Evolutionary conservation across 352 stramenopile species (phyloP), one percentile per base, ranked within the genome.

Genomic region (Phytophthora brassicae): DNA sequence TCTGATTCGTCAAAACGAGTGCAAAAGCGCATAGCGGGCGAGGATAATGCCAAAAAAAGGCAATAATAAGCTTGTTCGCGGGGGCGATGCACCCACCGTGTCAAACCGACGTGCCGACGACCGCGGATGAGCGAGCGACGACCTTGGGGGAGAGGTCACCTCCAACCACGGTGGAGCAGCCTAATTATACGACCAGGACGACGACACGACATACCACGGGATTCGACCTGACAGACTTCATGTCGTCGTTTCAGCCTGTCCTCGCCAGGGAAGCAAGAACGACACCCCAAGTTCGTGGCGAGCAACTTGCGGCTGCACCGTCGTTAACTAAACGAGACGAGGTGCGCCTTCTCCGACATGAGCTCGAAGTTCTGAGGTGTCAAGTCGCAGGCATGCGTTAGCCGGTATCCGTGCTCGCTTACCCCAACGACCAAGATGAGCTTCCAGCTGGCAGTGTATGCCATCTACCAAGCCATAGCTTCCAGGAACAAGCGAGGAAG

Each of bases 161-260:
- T 39, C 33, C 33, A 17, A 39, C 1, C 33, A 39, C 33, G 33
- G 12, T 17, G 33, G 2, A 39, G 33, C 33, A 5, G 33, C 33
- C 33, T 39, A 14, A 0, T n/a, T 17, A 9, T 9, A 11, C 31
- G 31, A 38, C 31, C 33, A 39, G n/a, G 33, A 17, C 33, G 33
- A 17, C 33, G 33, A 39, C 33, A 17, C 33, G 12, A 17, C 12
- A 39, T 1, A 11, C 33, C 33, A 39, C 33, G 33, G 33, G 6
- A 14, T 39, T 39, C 33, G 33, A 39, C 33, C 33, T 39, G 12
- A 39, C 33, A 1, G 33, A 47, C n/a, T 65, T 65, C 31, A 59
- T 65, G 57, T n/a, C 28, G 8, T 59, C 48, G n/a, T 65, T 65
- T 11, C 20, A 52, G 8, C 48, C 57, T 19, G 48, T 36, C 13